Evolutionary conservation across 2,329 filamentous ascomycete genomes (phyloP).

Genomic region (Aquanectria penicillioides): DNA sequence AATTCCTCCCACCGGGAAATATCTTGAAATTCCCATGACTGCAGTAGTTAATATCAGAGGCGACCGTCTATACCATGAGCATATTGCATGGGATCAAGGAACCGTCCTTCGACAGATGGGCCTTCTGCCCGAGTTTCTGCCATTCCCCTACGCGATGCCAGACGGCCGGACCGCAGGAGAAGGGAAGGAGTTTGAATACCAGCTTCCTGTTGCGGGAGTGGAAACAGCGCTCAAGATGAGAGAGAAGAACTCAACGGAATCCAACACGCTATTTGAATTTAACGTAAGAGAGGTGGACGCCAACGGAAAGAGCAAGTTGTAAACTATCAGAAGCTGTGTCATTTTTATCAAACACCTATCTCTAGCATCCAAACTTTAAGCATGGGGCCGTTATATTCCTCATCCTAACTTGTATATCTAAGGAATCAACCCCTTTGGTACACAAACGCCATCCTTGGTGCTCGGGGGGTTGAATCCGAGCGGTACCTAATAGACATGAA

Average conservation of each 20-base stretch:
- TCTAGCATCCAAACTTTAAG: not conserved
- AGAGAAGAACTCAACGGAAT: slow-evolving; percentile 42
- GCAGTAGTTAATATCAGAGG: slow-evolving; percentile 72
- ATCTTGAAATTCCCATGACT: slow-evolving; percentile 68
- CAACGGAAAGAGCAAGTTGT: not conserved
- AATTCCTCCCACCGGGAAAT: slow-evolving; percentile 62
- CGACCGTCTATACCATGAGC: slow-evolving; percentile 72
- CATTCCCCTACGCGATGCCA: slow-evolving; percentile 66
- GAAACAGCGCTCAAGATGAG: slow-evolving; percentile 47
- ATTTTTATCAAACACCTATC: no score
- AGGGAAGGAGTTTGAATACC: slow-evolving; percentile 39
- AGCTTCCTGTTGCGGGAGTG: slow-evolving; percentile 44
- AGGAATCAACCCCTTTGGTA: slow-evolving; percentile 24
- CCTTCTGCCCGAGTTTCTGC: slow-evolving; percentile 66
- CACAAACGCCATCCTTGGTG: slow-evolving; percentile 32
- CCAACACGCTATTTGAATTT: slow-evolving; percentile 46
- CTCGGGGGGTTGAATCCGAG: slow-evolving; percentile 20
- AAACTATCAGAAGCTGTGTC: no score
- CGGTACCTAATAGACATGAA: slow-evolving; percentile 23
- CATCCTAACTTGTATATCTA: slow-evolving; percentile 31
- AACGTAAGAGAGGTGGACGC: slow-evolving; percentile 27
- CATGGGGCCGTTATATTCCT: slow-evolving; percentile 19
- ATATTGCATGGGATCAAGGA: slow-evolving; percentile 75
- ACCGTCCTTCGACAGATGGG: slow-evolving; percentile 70
- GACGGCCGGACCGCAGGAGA: slow-evolving; percentile 44